These are phyloP conservation scores for Verbena officinalis DNA, from an alignment of 257 asterid species.

Conservation along the genomic window DNA sequence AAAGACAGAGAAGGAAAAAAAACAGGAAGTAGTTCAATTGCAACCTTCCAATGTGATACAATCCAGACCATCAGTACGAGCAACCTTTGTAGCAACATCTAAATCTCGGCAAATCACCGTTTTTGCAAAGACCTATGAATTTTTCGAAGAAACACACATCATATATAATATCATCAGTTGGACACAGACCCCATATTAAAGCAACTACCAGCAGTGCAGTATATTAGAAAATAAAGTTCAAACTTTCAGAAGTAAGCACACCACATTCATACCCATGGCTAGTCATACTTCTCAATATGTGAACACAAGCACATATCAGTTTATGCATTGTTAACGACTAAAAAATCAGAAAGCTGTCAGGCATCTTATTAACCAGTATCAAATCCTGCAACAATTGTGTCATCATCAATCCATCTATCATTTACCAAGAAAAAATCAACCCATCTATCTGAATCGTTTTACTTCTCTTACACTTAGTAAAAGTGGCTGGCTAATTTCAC, in stretches of 20 bases:
- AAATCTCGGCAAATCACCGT: conserved; percentile 94
- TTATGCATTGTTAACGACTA: background rate
- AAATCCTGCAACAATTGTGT: background rate
- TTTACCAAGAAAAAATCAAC: too few species aligned
- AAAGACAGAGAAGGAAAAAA: conserved; percentile 21
- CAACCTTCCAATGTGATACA: conserved; percentile 97
- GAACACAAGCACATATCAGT: background rate
- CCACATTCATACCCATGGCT: background rate
- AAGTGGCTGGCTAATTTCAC: background rate
- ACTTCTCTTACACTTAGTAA: background rate
- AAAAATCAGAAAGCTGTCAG: background rate
- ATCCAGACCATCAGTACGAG: conserved; percentile 86
- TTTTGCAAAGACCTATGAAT: conserved; percentile 77
- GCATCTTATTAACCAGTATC: background rate
- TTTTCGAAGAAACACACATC: conserved; percentile 27
- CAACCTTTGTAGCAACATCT: conserved; percentile 95
- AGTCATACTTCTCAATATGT: conserved; percentile 8
- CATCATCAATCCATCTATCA: background rate
- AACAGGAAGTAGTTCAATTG: conserved; percentile 30
- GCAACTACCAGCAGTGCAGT: conserved; percentile 20
- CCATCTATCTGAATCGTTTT: background rate
- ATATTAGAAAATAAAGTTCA: conserved; percentile 19
- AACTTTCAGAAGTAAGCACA: conserved; percentile 18
- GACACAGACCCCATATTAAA: conserved; percentile 9
- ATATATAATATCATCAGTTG: conserved; percentile 22